phyloP scores from a whole-genome alignment of 768 basidiomycete genomes.

The Imleria badia region DNA sequence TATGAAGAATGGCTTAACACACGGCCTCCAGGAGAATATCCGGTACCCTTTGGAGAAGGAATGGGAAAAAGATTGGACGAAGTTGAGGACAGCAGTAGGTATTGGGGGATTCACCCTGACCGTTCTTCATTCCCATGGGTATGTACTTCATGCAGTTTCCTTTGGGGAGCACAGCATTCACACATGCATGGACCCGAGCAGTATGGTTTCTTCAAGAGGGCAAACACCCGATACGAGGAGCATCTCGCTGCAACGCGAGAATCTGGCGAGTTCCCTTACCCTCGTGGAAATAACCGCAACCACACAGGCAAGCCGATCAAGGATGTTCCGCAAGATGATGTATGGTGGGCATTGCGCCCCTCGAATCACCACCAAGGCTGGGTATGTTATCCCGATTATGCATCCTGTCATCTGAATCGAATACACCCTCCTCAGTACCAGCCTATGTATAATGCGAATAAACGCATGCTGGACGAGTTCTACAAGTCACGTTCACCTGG shows the following conservation, averaged over 20 bases:
- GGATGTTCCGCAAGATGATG: conserved; percentile 11
- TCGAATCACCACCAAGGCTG: neutral
- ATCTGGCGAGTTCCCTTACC: conserved; percentile 13
- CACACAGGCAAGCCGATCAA: conserved; percentile 3
- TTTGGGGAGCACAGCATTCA: neutral
- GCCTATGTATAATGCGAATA: conserved; percentile 12
- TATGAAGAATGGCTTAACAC: conserved; percentile 20
- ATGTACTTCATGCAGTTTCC: neutral
- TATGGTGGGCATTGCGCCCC: conserved; percentile 16
- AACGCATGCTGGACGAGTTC: conserved; percentile 11
- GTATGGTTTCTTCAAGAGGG: conserved; percentile 3
- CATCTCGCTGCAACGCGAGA: neutral
- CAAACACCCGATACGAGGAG: conserved; percentile 9
- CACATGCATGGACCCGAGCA: neutral
- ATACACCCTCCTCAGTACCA: conserved; percentile 8
- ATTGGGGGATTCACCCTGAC: conserved; percentile 7
- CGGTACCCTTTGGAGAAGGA: conserved; percentile 5
- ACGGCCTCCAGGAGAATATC: conserved; percentile 7
- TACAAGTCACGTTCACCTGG: conserved; percentile 22
- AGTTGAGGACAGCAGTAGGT: neutral
- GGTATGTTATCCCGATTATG: conserved; percentile 9
- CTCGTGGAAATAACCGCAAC: neutral
- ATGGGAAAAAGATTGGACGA: conserved; percentile 1
- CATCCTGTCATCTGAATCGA: neutral
- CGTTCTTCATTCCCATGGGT: conserved; percentile 8